Percentiles rank a stretch among this genome's conserved stretches.
phyloP scores from a whole-genome alignment of 2,329 filamentous ascomycete genomes.

The Colletotrichum sp. region DNA sequence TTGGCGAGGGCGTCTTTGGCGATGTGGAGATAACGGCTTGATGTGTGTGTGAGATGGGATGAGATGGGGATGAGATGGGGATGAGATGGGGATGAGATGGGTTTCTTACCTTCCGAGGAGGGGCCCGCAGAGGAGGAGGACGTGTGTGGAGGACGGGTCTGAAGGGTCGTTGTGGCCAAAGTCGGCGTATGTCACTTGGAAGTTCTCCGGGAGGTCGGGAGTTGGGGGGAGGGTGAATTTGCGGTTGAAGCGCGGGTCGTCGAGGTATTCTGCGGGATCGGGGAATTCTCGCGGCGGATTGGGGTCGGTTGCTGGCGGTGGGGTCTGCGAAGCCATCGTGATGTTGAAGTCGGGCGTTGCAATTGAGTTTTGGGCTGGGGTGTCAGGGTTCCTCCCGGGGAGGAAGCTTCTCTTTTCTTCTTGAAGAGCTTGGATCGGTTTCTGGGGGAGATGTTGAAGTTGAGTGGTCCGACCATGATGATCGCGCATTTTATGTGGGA shows the following conservation, averaged over 20 bases:
- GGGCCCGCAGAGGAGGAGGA: constrained; percentile 33
- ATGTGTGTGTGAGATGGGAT: neutral
- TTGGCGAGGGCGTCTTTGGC: constrained; percentile 37
- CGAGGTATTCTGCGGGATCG: constrained; percentile 17
- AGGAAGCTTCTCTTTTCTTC: neutral
- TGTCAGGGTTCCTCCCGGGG: neutral
- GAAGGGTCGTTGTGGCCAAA: constrained; percentile 33
- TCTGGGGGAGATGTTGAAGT: neutral
- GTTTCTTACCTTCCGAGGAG: constrained; percentile 24
- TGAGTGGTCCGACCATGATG: neutral
- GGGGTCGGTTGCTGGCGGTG: neutral
- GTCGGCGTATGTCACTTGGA: constrained; percentile 31
- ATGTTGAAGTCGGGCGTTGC: neutral
- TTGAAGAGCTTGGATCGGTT: neutral
- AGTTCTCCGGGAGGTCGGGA: constrained; percentile 14
- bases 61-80: neutral
- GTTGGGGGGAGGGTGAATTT: constrained; percentile 29
- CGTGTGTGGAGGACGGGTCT: constrained; percentile 27
- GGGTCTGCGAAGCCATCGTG: neutral
- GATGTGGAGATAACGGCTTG: constrained; percentile 25
- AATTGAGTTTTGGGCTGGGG: neutral
- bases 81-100: neutral
- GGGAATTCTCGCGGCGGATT: neutral
- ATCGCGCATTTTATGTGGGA: fast-evolving
- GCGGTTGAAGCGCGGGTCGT: constrained; percentile 29